Evolutionary conservation across 2,329 filamentous ascomycete genomes (phyloP), one percentile per base, ranked within the genome.

Genomic region (Trichoderma sp.): DNA sequence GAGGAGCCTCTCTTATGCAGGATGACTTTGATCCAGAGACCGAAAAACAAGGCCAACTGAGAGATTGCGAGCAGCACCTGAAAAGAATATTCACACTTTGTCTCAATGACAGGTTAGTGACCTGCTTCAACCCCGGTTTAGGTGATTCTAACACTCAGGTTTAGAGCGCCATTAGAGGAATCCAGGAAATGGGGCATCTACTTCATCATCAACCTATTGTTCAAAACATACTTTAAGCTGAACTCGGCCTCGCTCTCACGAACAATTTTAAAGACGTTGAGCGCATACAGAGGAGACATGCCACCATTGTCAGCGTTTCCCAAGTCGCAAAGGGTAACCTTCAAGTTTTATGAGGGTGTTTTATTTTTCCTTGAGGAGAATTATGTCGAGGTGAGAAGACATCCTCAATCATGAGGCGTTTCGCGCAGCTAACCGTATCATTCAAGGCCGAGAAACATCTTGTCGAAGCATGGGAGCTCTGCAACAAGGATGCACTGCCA

Each of bases 131-230:
- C 3, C 4, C 15, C 20, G 4, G 8, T 2, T 43, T 8, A 7
- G 4, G 28, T 23, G 6, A 32, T 36, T 34, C 61, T 63, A 53
- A 74, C 26, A 43, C 39, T 73, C 17, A 65, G 58, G 67, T 8
- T 71, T 77, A 95, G 93, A 81, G 92, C 93, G 73, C 90, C 92
- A 15, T 85, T 98, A 58, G 90, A 94, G 78, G 92, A 97, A 77
- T 98, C 95, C 9, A 90, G 96, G 69, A 99, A 98, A 88, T 99
- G 96, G 96, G 97, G 94, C 7, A 93, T 97, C 62, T 99, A 99
- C 84, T 95, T 94, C 80, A 91, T 95, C 75, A 94, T 95, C 78
- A 98, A 97, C 79, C 87, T 99, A 8, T 86, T 98, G 15, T 99
- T 99, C 88, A 98, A 98, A 83, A 98, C 95, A 1, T 98, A 98